Conservation (phyloP, 345 rosid species). For the Hibiscus mutabilis region DNA sequence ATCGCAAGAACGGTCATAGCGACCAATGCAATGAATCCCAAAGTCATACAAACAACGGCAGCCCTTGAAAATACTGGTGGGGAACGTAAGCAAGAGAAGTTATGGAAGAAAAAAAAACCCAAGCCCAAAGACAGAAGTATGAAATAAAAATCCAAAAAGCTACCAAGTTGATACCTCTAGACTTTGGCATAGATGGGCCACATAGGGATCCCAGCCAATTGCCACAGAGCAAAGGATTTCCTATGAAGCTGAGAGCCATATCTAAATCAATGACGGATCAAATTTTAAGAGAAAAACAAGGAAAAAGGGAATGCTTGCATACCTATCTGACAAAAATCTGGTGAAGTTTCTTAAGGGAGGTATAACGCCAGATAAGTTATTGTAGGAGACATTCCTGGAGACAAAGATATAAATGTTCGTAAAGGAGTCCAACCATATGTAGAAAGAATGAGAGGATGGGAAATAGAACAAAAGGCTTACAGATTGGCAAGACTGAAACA, state of each 20-base stretch:
- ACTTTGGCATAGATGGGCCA: constrained; percentile 38
- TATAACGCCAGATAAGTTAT: constrained; percentile 72
- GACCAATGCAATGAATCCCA: constrained; percentile 50
- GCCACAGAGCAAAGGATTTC: constrained; percentile 79
- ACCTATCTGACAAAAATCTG: constrained; percentile 13
- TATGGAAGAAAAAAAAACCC: background rate
- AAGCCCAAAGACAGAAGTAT: background rate
- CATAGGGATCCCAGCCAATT: constrained; percentile 80
- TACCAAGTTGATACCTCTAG: constrained; percentile 36
- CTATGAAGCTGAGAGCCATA: constrained; percentile 45
- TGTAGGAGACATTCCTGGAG: constrained; percentile 73
- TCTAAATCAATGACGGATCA: background rate
- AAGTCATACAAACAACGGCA: constrained; percentile 49
- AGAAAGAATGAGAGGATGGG: no score
- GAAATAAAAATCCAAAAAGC: background rate
- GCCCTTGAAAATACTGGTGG: constrained; percentile 48
- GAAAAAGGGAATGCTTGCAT: background rate
- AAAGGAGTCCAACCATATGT: background rate
- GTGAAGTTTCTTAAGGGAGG: constrained; percentile 61
- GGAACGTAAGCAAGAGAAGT: background rate
- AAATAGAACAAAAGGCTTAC: constrained; percentile 32
- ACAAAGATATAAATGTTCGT: background rate
- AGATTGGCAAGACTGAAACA: constrained; percentile 64
- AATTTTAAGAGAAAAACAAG: background rate
- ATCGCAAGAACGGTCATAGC: constrained; percentile 41